A percentile compares a stretch with the other conserved stretches of the same genome.
Evolutionary conservation across 805 yeast genomes (phyloP).

Genomic region (Candida ipomoeae): DNA sequence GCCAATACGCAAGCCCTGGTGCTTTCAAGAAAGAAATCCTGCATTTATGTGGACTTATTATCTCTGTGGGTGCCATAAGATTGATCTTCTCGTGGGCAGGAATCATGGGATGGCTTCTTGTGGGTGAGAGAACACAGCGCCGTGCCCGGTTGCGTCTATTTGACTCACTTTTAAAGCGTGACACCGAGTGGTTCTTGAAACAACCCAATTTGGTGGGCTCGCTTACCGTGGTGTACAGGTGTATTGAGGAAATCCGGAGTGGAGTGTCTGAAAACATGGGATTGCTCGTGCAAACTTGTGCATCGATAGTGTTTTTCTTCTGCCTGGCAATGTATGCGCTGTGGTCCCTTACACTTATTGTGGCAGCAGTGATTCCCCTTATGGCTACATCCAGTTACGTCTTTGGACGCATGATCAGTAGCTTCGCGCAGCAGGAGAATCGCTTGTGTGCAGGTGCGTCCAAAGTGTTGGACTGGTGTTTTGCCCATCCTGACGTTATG

Average conservation of each 20-base stretch:
- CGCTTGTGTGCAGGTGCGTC: conserved; percentile 50
- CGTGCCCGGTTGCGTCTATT: conserved; percentile 50
- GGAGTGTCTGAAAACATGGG: conserved; percentile 69
- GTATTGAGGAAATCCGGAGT: conserved; percentile 67
- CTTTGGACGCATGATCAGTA: conserved; percentile 50
- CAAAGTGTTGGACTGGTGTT: conserved; percentile 64
- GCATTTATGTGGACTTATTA: conserved; percentile 28
- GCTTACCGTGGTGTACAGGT: conserved; percentile 60
- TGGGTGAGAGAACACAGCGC: conserved; percentile 69
- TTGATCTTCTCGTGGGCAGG: conserved; percentile 47
- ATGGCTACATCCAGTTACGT: conserved; percentile 46
- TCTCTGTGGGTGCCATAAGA: conserved; percentile 30
- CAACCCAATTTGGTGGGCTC: conserved; percentile 57
- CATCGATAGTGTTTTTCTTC: conserved; percentile 51
- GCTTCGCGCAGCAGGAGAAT: conserved; percentile 55
- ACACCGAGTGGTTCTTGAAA: conserved; percentile 61
- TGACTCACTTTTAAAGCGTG: conserved; percentile 40
- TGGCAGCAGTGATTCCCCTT: conserved; percentile 71
- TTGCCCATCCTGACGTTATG: conserved; percentile 56
- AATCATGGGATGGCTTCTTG: conserved; percentile 55
- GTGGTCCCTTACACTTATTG: conserved; percentile 80
- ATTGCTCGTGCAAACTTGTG: conserved; percentile 47
- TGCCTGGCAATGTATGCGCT: conserved; percentile 70
- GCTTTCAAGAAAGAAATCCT: conserved; percentile 24
- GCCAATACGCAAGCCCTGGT: conserved; percentile 21